Evolutionary conservation across 2,329 filamentous ascomycete species (phyloP), one percentile per base, ranked within the genome.

Genomic region (Onygenales sp.): DNA sequence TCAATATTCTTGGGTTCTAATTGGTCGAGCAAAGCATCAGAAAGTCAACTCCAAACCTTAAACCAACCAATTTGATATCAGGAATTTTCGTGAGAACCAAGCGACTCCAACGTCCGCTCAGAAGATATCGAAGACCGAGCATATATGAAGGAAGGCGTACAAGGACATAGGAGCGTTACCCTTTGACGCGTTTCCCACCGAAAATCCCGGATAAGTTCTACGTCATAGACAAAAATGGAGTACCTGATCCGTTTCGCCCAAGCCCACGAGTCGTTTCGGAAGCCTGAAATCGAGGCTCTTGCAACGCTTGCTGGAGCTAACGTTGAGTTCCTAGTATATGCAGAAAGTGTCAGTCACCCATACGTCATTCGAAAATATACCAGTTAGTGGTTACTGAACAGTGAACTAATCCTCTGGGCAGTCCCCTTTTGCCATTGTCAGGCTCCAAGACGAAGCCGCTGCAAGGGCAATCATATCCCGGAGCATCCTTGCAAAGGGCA

Each of bases 171-270:
- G 9, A 21, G 9, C 9, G 2, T 34, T 13, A 39, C 17, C 34
- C 11, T 6, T 32, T 7, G 17, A 31, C n/a, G 34, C 21, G 21
- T 27, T 27, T 5, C 21, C 21, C 21, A 27, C 21, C 21, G 21
- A 27, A 27, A 27, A 27, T 27, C 21, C 21, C 21, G 21, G 21
- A 27, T 27, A 27, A 27, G 32, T 39, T 7, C 21, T 17, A 39
- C 17, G 14, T 17, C 8, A 10, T n/a, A 27, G 11, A 51, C 17
- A 37, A 32, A 13, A 39, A 80, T 80, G 82, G 82, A 94, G 57
- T 97, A 88, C 65, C 79, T 98, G 56, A 84, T 98, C 58, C 87
- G 92, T 62, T 90, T 97, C 67, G 86, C 85, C 44, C 93, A 97
- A 70, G 77, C 81, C 54, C 91, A 97, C 68, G 89, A 96, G 74